Evolutionary conservation across 768 basidiomycete species (phyloP), one percentile per base, ranked within the genome.

Genomic region (Stropharia rugosoannulata): DNA sequence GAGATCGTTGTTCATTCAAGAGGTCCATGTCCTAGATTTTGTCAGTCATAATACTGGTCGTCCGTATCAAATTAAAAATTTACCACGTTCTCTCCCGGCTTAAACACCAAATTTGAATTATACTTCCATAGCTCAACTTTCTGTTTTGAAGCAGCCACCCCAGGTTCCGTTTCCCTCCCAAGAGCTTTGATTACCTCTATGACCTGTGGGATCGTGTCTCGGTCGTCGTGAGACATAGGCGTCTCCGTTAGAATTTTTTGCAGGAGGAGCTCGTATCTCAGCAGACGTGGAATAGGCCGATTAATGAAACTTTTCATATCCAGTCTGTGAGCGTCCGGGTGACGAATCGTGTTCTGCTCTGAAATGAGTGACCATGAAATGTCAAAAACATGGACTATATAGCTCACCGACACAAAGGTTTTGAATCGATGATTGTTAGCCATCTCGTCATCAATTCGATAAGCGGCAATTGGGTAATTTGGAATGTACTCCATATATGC

Each of bases 291-390:
- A 49, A 96, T 93, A 2, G 96, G 93, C 46, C 94, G 84, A 60
- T 93, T 87, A 64, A 96, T 87, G 72, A 98, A 98, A 61, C 80
- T 87, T 67, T 94, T 94, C 83, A 99, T 89, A 61, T 93, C 92
- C 29, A 91, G 79, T 48, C 88, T 82, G 64, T 90, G 87, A 0
- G 94, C 84, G 55, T 89, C 87, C 0, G 88, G 84, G 62, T 93
- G 86, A 36, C 87, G 83, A 8, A 75, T 65, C n/a, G 45, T 27
- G 27, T 46, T 46, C 45, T 46, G 18, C 40, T 41, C n/a, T n/a
- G 40, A n/a, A n/a, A 7, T 41, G 43, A 18, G 27, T 16, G 18
- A n/a, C 43, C 27, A 16, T 27, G 11, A 22, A 22, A 22, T 44
- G 3, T 44, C n/a, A 16, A 1, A 44, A 13, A 12, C 4, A 19